phyloP scores from a whole-genome alignment of 352 stramenopile species.

The Phytophthora sp. region DNA sequence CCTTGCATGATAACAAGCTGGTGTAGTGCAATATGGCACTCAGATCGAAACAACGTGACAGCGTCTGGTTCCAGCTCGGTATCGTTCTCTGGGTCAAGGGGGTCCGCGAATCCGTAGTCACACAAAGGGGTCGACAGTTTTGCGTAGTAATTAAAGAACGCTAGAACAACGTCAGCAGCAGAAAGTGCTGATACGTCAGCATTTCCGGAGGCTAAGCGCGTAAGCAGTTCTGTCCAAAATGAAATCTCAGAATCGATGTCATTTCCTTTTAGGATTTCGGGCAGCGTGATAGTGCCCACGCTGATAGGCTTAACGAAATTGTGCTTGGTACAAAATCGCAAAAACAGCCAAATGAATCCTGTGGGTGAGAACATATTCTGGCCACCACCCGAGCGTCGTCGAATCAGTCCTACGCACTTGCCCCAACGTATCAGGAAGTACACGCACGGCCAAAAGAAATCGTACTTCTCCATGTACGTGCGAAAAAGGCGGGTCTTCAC shows the following conservation, averaged over 20 bases:
- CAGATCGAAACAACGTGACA: conserved; percentile 56
- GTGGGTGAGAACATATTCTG: conserved; percentile 64
- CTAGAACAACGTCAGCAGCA: conserved; percentile 58
- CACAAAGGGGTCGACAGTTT: conserved; percentile 47
- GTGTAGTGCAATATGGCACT: conserved; percentile 72
- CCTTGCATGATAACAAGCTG: conserved; percentile 66
- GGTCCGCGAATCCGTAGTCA: conserved; percentile 66
- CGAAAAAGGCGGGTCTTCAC: conserved; percentile 77
- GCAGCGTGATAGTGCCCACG: conserved; percentile 35
- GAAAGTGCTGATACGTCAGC: conserved; percentile 37
- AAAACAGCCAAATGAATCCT: conserved; percentile 79
- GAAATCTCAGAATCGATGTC: conserved; percentile 61
- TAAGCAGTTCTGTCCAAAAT: conserved; percentile 70
- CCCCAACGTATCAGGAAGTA: conserved; percentile 81
- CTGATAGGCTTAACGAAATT: conserved; percentile 55
- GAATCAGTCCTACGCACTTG: conserved; percentile 71
- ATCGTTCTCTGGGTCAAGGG: conserved; percentile 68
- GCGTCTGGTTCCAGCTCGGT: conserved; percentile 54
- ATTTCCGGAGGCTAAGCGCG: conserved; percentile 41
- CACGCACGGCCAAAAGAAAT: conserved; percentile 79
- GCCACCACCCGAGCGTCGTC: conserved; percentile 54
- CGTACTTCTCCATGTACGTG: conserved; percentile 66
- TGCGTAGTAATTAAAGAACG: conserved; percentile 66
- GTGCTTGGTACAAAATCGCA: conserved; percentile 64
- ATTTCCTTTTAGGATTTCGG: conserved; percentile 43